phyloP scores from a whole-genome alignment of 2,329 filamentous ascomycete species.

The Fusarium pseudograminearum region DNA sequence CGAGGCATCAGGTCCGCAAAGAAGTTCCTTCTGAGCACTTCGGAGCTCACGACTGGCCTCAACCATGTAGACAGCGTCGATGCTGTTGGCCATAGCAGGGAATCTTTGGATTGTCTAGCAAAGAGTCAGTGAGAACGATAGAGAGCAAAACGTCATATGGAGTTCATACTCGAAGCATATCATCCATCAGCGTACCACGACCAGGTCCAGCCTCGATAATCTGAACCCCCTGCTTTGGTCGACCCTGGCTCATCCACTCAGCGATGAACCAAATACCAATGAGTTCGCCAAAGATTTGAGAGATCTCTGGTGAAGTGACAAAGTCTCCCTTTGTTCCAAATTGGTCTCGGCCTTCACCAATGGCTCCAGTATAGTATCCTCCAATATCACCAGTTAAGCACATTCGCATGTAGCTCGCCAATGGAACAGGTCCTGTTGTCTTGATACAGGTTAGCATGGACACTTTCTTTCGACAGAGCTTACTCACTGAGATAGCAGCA shows the following conservation, averaged over 20 bases:
- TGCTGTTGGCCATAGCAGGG: conserved; percentile 77
- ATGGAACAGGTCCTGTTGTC: conserved; percentile 87
- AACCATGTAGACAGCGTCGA: conserved; percentile 92
- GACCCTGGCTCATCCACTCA: conserved; percentile 95
- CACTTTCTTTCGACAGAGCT: too few species aligned
- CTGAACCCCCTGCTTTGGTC: conserved; percentile 78
- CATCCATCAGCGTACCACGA: conserved; percentile 95
- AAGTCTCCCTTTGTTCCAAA: conserved; percentile 97
- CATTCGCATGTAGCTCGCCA: conserved; percentile 98
- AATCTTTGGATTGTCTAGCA: conserved; percentile 84
- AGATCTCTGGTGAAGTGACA: conserved; percentile 96
- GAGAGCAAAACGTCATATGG: neutral
- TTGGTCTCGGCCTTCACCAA: conserved; percentile 78
- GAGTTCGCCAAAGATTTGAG: conserved; percentile 95
- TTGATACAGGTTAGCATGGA: conserved; percentile 35
- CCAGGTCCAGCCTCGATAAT: conserved; percentile 95
- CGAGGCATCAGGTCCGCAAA: conserved; percentile 78
- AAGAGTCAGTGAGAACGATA: neutral
- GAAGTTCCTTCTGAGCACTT: conserved; percentile 79
- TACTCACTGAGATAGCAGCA: conserved; percentile 81
- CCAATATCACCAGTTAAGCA: conserved; percentile 91
- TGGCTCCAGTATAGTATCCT: conserved; percentile 90
- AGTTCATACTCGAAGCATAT: conserved; percentile 82
- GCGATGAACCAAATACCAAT: conserved; percentile 94
- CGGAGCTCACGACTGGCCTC: conserved; percentile 89